Evolutionary conservation across 225 moss, liverwort and hornwort genomes (phyloP), one percentile per base, ranked within the genome.

Genomic region (Sphagnum contortum): DNA sequence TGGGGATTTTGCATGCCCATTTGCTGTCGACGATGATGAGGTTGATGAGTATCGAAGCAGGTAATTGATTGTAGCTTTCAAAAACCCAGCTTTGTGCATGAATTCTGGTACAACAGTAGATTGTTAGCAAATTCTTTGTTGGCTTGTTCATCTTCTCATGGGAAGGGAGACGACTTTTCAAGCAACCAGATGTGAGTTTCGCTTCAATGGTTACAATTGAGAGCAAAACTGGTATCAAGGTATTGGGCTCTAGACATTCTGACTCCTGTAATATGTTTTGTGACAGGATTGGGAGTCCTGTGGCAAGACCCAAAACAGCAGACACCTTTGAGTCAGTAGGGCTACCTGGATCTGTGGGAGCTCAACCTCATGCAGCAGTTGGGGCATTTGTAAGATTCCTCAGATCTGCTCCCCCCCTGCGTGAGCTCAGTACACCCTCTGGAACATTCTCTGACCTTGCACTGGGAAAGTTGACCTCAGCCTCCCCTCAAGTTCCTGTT

Each of bases 321-420:
- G 88, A 88, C 77, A 77, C 83, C 49, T 76, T 82, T 6, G 95
- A 95, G 66, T 73, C 82, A 11, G 78, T 85, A 62, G 88, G 79
- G 5, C 82, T 73, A 59, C 52, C 52, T 55, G 80, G 70, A 55
- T 78, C 78, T 57, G 75, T 83, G 62, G 83, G 83, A 57, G 80
- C 86, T 48, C 81, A 79, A 57, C 74, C 74, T 11, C 71, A 76
- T 45, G 80, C 83, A 50, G 91, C 91, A 49, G 98, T 84, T 64
- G 98, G 98, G 58, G 98, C 93, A 44, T 71, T 98, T 47, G 93
- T 98, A 55, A 82, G 87, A 79, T 87, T 93, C 45, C 77, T 98
- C 0, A 89, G 78, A 60, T 73, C 80, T 9, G 98, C 98, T 57
- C 85, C 93, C 45, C 87, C 98, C 0, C 70, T 98, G 65, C 83